phyloP scores from a whole-genome alignment of 2,329 filamentous ascomycete species.

The Colletotrichum truncatum region DNA sequence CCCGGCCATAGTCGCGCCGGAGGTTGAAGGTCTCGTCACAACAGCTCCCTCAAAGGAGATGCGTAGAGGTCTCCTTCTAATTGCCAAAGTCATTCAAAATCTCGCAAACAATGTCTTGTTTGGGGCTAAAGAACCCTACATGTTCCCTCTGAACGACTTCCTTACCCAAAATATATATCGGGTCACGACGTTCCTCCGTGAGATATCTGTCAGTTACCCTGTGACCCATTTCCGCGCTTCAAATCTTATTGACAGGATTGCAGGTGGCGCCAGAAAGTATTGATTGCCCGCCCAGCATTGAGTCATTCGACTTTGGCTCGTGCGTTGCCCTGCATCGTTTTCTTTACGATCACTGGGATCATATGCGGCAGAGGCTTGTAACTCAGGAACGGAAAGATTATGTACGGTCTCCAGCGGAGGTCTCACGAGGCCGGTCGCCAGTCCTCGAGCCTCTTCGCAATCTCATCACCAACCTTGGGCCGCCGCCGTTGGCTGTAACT shows the following conservation, averaged over 20 bases:
- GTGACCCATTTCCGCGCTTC: slow-evolving; percentile 24
- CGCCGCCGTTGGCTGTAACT: slow-evolving; percentile 73
- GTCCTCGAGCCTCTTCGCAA: slow-evolving; percentile 68
- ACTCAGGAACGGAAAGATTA: slow-evolving; percentile 67
- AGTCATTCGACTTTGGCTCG: slow-evolving; percentile 76
- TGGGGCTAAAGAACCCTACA: slow-evolving; percentile 76
- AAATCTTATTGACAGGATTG: background rate
- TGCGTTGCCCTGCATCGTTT: slow-evolving; percentile 75
- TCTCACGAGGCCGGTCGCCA: slow-evolving; percentile 60
- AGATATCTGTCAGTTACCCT: slow-evolving; percentile 67
- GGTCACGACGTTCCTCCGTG: slow-evolving; percentile 72
- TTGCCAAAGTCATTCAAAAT: slow-evolving; percentile 77
- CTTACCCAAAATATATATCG: slow-evolving; percentile 74
- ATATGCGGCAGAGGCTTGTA: slow-evolving; percentile 71
- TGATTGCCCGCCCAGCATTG: slow-evolving; percentile 50
- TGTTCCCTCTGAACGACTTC: slow-evolving; percentile 77
- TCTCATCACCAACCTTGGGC: slow-evolving; percentile 72
- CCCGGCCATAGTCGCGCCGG: slow-evolving; percentile 75
- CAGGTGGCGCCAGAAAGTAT: slow-evolving; percentile 58
- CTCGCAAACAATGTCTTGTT: slow-evolving; percentile 78
- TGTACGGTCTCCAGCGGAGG: slow-evolving; percentile 63
- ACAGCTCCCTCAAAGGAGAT: slow-evolving; percentile 73
- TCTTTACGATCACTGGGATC: slow-evolving; percentile 77
- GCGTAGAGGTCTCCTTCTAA: slow-evolving; percentile 72
- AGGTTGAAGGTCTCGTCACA: slow-evolving; percentile 72